These are phyloP conservation scores for Yarrowia osloensis DNA, from an alignment of 805 yeast genomes.

Conservation along the genomic window DNA sequence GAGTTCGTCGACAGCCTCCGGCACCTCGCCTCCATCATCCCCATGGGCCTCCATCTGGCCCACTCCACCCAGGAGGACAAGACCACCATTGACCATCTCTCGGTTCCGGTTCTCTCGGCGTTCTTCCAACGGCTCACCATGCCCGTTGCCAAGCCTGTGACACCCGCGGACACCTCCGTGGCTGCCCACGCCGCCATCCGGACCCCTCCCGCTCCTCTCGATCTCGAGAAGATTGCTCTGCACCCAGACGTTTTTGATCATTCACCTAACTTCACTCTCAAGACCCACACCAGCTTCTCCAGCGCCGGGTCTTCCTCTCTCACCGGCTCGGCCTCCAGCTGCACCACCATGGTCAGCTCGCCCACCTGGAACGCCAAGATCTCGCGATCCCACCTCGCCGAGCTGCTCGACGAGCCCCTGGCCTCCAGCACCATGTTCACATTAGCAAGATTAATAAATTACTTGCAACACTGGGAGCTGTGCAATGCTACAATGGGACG, in stretches of 20 bases:
- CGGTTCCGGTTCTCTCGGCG: background rate
- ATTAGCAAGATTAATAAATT: too few species aligned
- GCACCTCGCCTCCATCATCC: background rate
- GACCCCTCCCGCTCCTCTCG: background rate
- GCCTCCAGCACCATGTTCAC: background rate
- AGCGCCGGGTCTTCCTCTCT: background rate
- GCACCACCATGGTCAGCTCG: slow-evolving; percentile 24
- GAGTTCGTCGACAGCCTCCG: background rate
- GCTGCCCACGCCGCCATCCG: background rate
- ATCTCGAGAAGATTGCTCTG: background rate
- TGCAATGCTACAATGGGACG: too few species aligned
- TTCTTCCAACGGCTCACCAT: slow-evolving; percentile 1
- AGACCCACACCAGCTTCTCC: slow-evolving; percentile 10
- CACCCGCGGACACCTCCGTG: background rate
- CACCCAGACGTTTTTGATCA: background rate
- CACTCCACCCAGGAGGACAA: background rate
- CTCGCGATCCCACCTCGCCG: background rate
- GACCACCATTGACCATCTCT: background rate
- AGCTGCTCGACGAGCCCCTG: slow-evolving; percentile 20
- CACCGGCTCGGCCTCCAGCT: slow-evolving; percentile 20
- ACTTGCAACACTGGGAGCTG: too few species aligned
- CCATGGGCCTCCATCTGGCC: background rate
- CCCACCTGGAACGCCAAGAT: slow-evolving; percentile 6
- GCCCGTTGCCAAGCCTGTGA: background rate
- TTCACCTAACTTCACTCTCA: background rate